Evolutionary conservation across 2,329 filamentous ascomycete species (phyloP).

Genomic region (Fusarium illudens): DNA sequence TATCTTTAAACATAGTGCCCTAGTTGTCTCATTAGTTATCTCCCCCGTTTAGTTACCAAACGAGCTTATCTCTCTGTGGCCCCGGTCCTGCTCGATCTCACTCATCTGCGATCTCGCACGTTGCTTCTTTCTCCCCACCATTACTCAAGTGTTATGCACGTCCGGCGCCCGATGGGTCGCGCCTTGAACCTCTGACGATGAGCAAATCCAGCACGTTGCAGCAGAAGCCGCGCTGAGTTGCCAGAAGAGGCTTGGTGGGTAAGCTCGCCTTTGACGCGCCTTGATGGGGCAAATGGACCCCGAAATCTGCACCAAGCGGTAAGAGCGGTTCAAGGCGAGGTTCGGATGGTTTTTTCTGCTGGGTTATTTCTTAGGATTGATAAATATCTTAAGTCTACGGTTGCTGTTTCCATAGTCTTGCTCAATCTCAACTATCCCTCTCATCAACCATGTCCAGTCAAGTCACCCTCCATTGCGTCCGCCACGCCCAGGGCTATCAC

Average conservation of each 20-base stretch:
- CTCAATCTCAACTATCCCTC: background rate
- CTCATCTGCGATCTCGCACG: background rate
- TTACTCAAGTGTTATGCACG: background rate
- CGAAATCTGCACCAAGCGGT: background rate
- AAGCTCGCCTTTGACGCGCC: slow-evolving; percentile 4
- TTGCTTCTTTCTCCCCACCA: background rate
- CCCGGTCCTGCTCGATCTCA: background rate
- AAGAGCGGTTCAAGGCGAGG: slow-evolving; percentile 4
- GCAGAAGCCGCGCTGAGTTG: slow-evolving; percentile 23
- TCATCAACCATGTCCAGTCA: slow-evolving; percentile 9
- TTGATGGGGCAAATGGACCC: slow-evolving; percentile 12
- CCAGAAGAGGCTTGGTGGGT: slow-evolving; percentile 6
- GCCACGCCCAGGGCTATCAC: slow-evolving; percentile 30
- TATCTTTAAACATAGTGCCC: too few relatives aligned
- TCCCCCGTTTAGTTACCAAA: background rate
- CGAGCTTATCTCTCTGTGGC: background rate
- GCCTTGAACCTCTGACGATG: slow-evolving; percentile 12
- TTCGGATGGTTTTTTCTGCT: background rate
- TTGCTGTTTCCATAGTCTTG: background rate
- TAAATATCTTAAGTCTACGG: background rate
- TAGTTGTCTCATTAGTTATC: background rate
- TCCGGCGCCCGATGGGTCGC: background rate
- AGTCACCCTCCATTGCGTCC: slow-evolving; percentile 24
- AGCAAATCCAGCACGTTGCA: slow-evolving; percentile 19
- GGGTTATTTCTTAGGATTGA: background rate